Evolutionary conservation across 345 rosid species (phyloP), one percentile per base, ranked within the genome.

Genomic region (Salix dunnii): DNA sequence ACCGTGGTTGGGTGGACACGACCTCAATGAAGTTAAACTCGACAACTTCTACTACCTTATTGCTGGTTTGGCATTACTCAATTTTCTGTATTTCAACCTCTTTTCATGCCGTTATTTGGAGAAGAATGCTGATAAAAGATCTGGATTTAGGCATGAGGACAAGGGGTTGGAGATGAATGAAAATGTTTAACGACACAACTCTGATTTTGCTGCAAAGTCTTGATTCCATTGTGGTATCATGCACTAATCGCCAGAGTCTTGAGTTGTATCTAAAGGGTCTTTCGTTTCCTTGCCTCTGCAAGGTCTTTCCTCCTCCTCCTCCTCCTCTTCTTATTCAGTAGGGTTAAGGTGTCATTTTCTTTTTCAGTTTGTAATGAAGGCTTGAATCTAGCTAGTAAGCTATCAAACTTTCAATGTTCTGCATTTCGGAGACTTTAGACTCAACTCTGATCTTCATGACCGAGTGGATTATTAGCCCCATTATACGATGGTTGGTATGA

Each of bases 1-100:
- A 0, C 83, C 88, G 11, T 91, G 92, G 96, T 71, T 91, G 40
- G 92, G 92, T 13, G 89, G 88, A 9, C 88, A 71, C n/a, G 96
- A 92, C 71, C 84, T 87, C 53, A 91, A 91, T 75, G 77, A 81
- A 72, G 84, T 84, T 60, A 81, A 61, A 78, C 86, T 92, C 4
- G 90, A 91, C 65, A 72, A 83, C 70, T 92, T 81, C 70, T 91
- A 83, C 77, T 81, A 73, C 85, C 67, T 90, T 14, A 72, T 89
- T 8, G 92, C 87, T 8, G 84, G 82, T 1, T 61, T 89, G 14
- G 86, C 84, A 70, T 61, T 58, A 9, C 27, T 73, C 13, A 92
- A 92, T 58, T 76, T 91, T 7, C 30, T 91, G 2, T 91, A 89
- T 70, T 92, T 91, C 87, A 83, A 35, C 76, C 76, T 85, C 74